Percentiles rank a stretch among this genome's conserved stretches.
Conservation (phyloP, 2,329 filamentous ascomycete genomes). For the Fusarium euwallaceae region DNA sequence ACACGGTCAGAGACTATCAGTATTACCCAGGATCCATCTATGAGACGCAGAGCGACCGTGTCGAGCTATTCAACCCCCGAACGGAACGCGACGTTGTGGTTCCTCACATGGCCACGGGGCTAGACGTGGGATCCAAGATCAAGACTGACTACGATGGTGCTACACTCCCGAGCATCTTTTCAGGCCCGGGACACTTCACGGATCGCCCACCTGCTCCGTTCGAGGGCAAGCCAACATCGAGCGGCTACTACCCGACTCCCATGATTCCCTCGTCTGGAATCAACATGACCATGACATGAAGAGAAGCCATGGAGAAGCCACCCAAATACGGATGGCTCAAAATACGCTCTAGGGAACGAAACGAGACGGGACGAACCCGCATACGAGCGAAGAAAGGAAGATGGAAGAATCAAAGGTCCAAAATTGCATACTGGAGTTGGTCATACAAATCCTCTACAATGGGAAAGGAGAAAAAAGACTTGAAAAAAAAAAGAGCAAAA, state of each 20-base stretch:
- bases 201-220: constrained; percentile 61
- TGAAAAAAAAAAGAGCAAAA: constrained; percentile 15
- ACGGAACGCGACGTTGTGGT: constrained; percentile 51
- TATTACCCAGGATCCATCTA: constrained; percentile 68
- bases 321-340: background rate
- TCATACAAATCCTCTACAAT: background rate
- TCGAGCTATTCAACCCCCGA: constrained; percentile 64
- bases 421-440: constrained; percentile 27
- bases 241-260: constrained; percentile 67
- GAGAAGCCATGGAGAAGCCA: background rate
- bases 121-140: constrained; percentile 56
- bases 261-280: constrained; percentile 62
- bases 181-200: constrained; percentile 55
- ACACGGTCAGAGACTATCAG: constrained; percentile 64
- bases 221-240: constrained; percentile 65
- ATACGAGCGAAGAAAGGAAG: background rate
- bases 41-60: constrained; percentile 60
- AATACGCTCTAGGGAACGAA: background rate
- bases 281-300: constrained; percentile 56
- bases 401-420: constrained; percentile 1
- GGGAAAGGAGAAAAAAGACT: constrained; percentile 3
- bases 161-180: constrained; percentile 62
- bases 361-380: background rate
- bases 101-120: constrained; percentile 48
- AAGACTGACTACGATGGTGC: constrained; percentile 64